Evolutionary conservation across 2,329 filamentous ascomycete species (phyloP), one percentile per base, ranked within the genome.

Genomic region (Fusarium marasasianum): DNA sequence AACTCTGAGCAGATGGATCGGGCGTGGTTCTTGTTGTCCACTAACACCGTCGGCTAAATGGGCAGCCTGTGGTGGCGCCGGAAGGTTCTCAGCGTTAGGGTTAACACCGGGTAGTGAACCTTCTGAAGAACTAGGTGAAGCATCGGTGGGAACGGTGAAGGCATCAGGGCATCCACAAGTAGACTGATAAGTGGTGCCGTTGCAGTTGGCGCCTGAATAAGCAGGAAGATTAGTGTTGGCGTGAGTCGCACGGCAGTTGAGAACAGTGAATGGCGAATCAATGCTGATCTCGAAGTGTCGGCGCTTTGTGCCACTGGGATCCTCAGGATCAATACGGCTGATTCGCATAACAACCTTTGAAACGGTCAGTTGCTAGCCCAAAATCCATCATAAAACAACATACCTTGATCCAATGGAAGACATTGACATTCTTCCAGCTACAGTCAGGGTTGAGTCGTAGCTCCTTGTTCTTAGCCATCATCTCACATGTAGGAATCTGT

Each of bases 321-420:
- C 93, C 17, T 92, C 90, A 44, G 91, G 89, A 77, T 98, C 95
- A 20, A 93, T 86, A 77, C 94, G 94, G 37, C 95, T 98, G 53
- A 98, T 91, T 59, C 95, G 92, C 91, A 98, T 94, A 70, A 98
- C 94, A 79, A 98, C 94, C 94, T 96, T 64, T 78, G 64, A 41
- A 35, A 50, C 11, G 13, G n/a, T 60, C 43, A 69, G 57, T 29
- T 51, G 10, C 26, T 40, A 18, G 43, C n/a, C 10, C 5, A n/a
- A 44, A 33, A n/a, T 6, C 37, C 8, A 31, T 47, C n/a, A 33
- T 18, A 9, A 24, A 29, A 24, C 10, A 14, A 79, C 87, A 72
- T 84, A 94, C 94, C 90, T 98, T 98, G 82, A 98, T 97, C 95
- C 95, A 98, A 81, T 98, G 95, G 80, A 94, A 94, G 61, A 98